A percentile compares a stretch with the other conserved stretches of the same genome.
Evolutionary conservation across 2,329 filamentous ascomycete genomes (phyloP).

Genomic region (Aureobasidium subglaciale): DNA sequence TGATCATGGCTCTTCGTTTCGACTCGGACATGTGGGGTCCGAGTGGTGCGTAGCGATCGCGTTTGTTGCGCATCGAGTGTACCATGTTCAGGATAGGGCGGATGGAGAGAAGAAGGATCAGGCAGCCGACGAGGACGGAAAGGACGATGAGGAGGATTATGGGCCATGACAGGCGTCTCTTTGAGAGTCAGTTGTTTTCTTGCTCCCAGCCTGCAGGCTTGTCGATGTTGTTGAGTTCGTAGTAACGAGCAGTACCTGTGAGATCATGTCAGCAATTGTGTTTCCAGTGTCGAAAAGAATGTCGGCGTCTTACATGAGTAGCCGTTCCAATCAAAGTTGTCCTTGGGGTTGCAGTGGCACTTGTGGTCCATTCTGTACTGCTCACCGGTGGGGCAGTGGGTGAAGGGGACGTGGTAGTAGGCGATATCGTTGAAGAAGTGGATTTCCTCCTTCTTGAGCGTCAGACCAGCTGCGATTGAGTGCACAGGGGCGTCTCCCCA

Average conservation of each 20-base stretch:
- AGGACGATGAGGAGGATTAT: neutral
- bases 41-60: conserved; percentile 4
- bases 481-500: conserved; percentile 98
- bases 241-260: conserved; percentile 78
- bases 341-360: conserved; percentile 89
- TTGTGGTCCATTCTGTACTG: conserved; percentile 74
- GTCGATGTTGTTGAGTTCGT: conserved; percentile 69
- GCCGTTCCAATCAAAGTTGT: conserved; percentile 99
- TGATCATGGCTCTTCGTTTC: neutral
- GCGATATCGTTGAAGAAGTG: conserved; percentile 99
- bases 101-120: conserved; percentile 2
- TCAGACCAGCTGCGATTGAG: conserved; percentile 84
- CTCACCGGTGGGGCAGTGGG: conserved; percentile 90
- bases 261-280: neutral
- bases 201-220: conserved; percentile 81
- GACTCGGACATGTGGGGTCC: neutral
- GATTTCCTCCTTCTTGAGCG: conserved; percentile 86
- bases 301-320: conserved; percentile 72
- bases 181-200: conserved; percentile 25
- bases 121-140: neutral
- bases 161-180: neutral
- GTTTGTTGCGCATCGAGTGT: neutral
- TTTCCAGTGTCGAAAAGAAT: neutral
- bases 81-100: conserved; percentile 2
- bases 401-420: conserved; percentile 97